Evolutionary conservation across 768 basidiomycete genomes (phyloP).

Genomic region (Termitomyces sp.): DNA sequence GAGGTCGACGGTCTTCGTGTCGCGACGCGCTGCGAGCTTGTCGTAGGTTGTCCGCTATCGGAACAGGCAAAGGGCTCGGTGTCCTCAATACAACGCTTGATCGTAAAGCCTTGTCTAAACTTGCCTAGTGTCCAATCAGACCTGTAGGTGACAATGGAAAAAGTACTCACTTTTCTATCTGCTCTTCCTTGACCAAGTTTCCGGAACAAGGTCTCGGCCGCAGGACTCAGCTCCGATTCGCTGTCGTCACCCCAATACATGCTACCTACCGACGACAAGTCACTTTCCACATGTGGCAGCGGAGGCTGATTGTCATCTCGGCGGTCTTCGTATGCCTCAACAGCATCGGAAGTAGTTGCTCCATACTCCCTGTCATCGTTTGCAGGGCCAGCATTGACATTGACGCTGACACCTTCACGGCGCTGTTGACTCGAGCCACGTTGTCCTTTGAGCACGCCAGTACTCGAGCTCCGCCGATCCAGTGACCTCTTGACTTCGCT

Average conservation of each 20-base stretch:
- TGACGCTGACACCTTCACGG: not conserved
- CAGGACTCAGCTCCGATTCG: conserved; percentile 39
- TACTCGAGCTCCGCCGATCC: not conserved
- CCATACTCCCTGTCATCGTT: conserved; percentile 52
- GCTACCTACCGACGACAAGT: conserved; percentile 42
- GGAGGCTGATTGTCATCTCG: conserved; percentile 10
- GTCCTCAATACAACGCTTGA: not conserved
- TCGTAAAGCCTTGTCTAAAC: conserved; percentile 1
- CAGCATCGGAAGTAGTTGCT: conserved; percentile 42
- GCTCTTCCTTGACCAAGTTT: conserved; percentile 28
- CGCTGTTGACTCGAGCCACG: conserved; percentile 6
- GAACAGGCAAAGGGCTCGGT: conserved; percentile 5
- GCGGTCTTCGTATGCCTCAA: conserved; percentile 24
- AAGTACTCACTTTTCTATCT: conserved; percentile 16
- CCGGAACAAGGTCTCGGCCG: conserved; percentile 48
- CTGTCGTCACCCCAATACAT: conserved; percentile 39
- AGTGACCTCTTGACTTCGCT: conserved; percentile 7
- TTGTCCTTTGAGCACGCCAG: not conserved
- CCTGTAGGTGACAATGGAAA: not conserved
- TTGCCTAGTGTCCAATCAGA: not conserved
- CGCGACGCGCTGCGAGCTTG: not conserved
- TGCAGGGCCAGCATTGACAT: conserved; percentile 34
- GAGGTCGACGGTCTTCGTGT: conserved; percentile 17
- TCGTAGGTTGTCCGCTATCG: not conserved
- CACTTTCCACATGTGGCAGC: conserved; percentile 45